Conservation (phyloP, 805 yeast species). For the Candida qinlingensis region DNA sequence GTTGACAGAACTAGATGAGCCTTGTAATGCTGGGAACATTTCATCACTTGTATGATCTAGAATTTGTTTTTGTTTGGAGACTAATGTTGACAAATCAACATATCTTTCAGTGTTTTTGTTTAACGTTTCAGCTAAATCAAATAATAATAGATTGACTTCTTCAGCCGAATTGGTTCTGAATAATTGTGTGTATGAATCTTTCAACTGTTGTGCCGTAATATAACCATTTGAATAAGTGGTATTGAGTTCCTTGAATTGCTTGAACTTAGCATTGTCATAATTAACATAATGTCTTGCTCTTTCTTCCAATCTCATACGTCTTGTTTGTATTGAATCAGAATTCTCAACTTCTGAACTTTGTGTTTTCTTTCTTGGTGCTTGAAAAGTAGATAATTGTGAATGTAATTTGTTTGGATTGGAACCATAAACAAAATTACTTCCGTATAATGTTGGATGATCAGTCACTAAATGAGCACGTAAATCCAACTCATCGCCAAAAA, state of each 20-base stretch:
- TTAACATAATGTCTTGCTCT: constrained; percentile 77
- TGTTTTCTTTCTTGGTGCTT: constrained; percentile 19
- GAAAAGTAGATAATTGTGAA: constrained; percentile 61
- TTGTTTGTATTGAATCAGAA: constrained; percentile 37
- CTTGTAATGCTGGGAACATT: constrained; percentile 46
- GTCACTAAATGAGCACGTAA: constrained; percentile 81
- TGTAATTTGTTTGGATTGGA: constrained; percentile 30
- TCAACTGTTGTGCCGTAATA: constrained; percentile 43
- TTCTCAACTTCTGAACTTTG: constrained; percentile 19
- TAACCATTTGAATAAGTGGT: constrained; percentile 39
- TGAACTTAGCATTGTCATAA: constrained; percentile 42
- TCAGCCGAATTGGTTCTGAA: constrained; percentile 37
- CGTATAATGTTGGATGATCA: constrained; percentile 64
- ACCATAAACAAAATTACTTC: constrained; percentile 31
- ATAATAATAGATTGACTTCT: constrained; percentile 52
- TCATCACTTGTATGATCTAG: constrained; percentile 25
- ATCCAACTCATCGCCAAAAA: constrained; percentile 81
- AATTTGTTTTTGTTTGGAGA: constrained; percentile 23
- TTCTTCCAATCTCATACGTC: constrained; percentile 65
- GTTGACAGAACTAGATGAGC: constrained; percentile 18
- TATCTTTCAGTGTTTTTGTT: constrained; percentile 41
- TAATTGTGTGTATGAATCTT: constrained; percentile 40
- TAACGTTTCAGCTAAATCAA: constrained; percentile 56
- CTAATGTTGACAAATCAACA: constrained; percentile 30
- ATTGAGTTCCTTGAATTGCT: constrained; percentile 46